Conservation (phyloP, 805 yeast species). For the Wickerhamiella brachini region DNA sequence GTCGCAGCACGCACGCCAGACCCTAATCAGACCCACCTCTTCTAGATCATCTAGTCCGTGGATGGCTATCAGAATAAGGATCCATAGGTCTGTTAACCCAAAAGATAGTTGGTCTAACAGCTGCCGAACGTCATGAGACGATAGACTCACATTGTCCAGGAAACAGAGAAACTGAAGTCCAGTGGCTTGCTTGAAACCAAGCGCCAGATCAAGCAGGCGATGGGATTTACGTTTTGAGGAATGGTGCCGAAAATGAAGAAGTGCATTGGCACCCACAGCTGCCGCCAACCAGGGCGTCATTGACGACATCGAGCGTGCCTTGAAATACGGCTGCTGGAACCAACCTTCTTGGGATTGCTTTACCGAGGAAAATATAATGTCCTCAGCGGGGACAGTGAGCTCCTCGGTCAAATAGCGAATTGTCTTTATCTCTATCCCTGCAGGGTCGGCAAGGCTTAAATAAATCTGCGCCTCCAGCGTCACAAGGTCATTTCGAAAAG, state of each 20-base stretch:
- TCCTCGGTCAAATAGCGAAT: background rate
- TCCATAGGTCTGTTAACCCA: background rate
- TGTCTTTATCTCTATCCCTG: background rate
- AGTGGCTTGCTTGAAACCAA: background rate
- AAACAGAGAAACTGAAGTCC: slow-evolving; percentile 1
- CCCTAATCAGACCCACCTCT: background rate
- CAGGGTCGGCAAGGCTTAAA: background rate
- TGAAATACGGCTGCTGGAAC: background rate
- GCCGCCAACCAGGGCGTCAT: background rate
- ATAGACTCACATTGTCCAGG: slow-evolving; percentile 1
- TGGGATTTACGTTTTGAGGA: background rate
- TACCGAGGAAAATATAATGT: background rate
- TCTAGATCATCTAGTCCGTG: background rate
- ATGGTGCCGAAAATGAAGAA: too few relatives aligned
- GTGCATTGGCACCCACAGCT: background rate
- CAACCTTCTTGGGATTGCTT: background rate
- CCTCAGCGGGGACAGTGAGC: background rate
- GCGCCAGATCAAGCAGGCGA: background rate
- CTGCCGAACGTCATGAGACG: background rate
- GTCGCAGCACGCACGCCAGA: slow-evolving; percentile 3
- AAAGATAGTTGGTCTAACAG: background rate
- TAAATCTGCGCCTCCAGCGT: slow-evolving; percentile 2
- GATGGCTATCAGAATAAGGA: slow-evolving; percentile 1
- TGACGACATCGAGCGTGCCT: slow-evolving; percentile 10
- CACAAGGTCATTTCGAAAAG: slow-evolving; percentile 2